phyloP scores from a whole-genome alignment of 495 filamentous ascomycete genomes.

The Rostrohypoxylon terebratum region DNA sequence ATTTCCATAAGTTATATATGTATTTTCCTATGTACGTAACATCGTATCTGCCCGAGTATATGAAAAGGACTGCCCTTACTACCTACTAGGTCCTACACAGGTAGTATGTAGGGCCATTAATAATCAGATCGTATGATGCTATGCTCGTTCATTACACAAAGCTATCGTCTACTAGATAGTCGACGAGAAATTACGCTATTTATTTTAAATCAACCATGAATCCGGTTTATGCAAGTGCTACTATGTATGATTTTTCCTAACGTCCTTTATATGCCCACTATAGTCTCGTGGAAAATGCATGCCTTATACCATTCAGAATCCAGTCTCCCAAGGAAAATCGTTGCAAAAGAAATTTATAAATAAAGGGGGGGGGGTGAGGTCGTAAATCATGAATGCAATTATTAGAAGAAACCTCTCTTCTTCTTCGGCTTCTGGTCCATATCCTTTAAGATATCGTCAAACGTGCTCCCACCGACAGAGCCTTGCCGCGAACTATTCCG shows the following conservation, averaged over 20 bases:
- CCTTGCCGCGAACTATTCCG: conserved; percentile 54
- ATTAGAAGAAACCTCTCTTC: conserved; percentile 59
- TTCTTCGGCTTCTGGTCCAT: conserved; percentile 59
- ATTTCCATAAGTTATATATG: neutral
- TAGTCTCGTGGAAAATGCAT: conserved; percentile 30
- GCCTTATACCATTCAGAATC: conserved; percentile 20
- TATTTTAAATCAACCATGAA: conserved; percentile 20
- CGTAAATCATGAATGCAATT: conserved; percentile 34
- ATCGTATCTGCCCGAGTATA: no score
- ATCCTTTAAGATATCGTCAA: conserved; percentile 73
- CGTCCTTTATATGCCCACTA: conserved; percentile 37
- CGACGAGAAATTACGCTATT: conserved; percentile 12
- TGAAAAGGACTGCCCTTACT: no score
- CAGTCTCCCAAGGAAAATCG: conserved; percentile 3
- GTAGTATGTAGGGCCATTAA: neutral
- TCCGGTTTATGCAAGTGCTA: conserved; percentile 37
- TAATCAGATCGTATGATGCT: conserved; percentile 19
- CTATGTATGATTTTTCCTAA: conserved; percentile 29
- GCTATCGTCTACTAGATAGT: neutral
- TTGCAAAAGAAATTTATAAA: neutral
- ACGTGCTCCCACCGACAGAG: conserved; percentile 63
- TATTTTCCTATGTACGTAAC: no score
- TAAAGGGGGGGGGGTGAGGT: neutral
- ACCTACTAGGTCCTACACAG: no score
- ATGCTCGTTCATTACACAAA: conserved; percentile 12